Evolutionary conservation across 352 stramenopile genomes (phyloP), one percentile per base, ranked within the genome.

Genomic region (Peronospora farinosa): DNA sequence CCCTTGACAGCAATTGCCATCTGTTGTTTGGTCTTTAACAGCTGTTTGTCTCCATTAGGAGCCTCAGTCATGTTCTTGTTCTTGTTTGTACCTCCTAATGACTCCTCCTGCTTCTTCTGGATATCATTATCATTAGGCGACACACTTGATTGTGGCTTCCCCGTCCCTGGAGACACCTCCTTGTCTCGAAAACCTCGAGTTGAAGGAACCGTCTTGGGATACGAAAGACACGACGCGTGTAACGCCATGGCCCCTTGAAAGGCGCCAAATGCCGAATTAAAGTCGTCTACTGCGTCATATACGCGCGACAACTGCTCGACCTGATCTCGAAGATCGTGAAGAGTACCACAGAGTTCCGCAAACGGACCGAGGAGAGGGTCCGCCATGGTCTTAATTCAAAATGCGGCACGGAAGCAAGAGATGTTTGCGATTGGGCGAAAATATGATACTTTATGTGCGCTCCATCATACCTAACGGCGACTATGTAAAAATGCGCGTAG

Each of bases 221-320:
- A 88, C 55, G 60, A 56, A 21, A 90, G 64, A 60, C 79, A 90
- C 28, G 76, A 88, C 46, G 72, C 77, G 40, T 92, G 79, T 49
- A 92, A 65, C 46, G 65, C 67, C 65, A 91, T 89, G 42, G 75
- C 78, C 38, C 70, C 73, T 58, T 88, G 78, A 53, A 93, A 88
- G 13, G 65, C 49, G 25, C 83, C 83, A 25, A 93, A 93, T 11
- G 70, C 69, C 35, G 32, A 45, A 60, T 91, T 92, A 51, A 92
- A 92, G 46, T 77, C 63, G 19, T 83, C 72, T 17, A 93, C 63
- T n/a, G 77, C 68, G 11, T 84, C 67, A 46, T 91, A 78, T 37
- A 93, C 78, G 3, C 48, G 67, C 42, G 64, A 41, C n/a, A 93
- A 74, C 47, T 71, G 66, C 51, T 78, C 51, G 16, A 87, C 74